A percentile compares a stretch with the other conserved stretches of the same genome.
Evolutionary conservation across 148 eudicot genomes (phyloP).

Genomic region (Camellia lanceoleosa): DNA sequence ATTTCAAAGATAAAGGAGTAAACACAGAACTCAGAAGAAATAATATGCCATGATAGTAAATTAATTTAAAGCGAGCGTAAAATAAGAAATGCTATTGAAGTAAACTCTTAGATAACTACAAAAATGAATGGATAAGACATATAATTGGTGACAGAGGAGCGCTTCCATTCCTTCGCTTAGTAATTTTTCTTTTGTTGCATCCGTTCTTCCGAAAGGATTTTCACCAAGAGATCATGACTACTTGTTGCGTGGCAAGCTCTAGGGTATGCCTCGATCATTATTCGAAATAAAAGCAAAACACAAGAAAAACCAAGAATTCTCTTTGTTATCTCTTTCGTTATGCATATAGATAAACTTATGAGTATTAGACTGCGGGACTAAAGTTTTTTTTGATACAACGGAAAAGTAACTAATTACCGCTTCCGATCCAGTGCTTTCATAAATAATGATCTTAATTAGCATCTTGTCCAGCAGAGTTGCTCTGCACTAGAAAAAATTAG

Average conservation of each 20-base stretch:
- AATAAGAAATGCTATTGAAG: neutral
- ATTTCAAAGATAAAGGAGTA: too few relatives aligned
- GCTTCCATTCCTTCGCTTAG: neutral
- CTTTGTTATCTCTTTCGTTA: neutral
- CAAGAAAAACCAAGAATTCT: neutral
- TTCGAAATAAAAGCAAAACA: neutral
- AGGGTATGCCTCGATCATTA: neutral
- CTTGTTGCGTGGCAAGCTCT: neutral
- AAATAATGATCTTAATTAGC: neutral
- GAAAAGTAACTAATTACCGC: neutral
- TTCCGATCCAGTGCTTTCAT: neutral
- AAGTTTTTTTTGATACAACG: neutral
- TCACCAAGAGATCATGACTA: neutral
- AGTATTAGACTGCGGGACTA: neutral
- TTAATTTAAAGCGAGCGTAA: too few relatives aligned
- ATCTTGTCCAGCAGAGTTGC: neutral
- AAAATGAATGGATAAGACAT: neutral
- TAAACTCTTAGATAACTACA: neutral
- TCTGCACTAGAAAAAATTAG: slow-evolving; percentile 1
- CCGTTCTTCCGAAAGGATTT: neutral
- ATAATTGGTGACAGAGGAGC: neutral
- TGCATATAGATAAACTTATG: neutral
- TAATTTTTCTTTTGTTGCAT: neutral
- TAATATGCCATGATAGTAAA: too few relatives aligned
- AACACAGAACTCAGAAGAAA: too few relatives aligned